Conservation (phyloP, 257 asterid genomes). For the Solanum gracilifrons region DNA sequence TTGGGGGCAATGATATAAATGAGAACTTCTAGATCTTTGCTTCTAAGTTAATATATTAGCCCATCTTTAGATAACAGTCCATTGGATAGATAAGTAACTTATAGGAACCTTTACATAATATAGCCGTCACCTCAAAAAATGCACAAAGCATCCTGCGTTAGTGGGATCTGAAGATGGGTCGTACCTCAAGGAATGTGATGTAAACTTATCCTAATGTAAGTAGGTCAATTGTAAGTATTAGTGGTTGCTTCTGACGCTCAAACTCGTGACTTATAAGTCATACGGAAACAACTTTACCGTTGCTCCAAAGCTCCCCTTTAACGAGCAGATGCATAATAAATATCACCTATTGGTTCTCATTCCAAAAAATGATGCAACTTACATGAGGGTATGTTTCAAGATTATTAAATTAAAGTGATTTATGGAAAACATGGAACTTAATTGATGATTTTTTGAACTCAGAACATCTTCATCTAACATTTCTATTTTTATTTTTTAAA, state of each 20-base stretch:
- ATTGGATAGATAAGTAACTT: not conserved
- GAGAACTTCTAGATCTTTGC: not conserved
- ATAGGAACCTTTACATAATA: not conserved
- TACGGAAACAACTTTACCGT: rapidly evolving
- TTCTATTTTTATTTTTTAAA: not conserved
- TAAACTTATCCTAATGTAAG: not conserved
- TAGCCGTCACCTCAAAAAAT: too few relatives aligned
- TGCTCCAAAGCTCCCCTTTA: not conserved
- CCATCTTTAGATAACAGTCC: not conserved
- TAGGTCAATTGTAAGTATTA: not conserved
- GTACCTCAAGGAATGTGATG: not conserved
- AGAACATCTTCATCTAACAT: not conserved
- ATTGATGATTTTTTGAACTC: not conserved
- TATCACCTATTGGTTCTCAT: not conserved
- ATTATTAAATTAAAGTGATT: not conserved
- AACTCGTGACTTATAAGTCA: not conserved
- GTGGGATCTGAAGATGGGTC: not conserved
- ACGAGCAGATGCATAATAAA: not conserved
- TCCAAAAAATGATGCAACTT: not conserved
- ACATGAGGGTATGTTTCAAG: not conserved
- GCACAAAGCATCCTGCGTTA: not conserved
- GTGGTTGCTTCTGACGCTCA: rapidly evolving
- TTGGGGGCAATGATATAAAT: conserved; percentile 8
- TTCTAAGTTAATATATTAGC: conserved; percentile 18
- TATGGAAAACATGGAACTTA: not conserved